Conservation (phyloP, 345 rosid genomes). For the Laguncularia racemosa region DNA sequence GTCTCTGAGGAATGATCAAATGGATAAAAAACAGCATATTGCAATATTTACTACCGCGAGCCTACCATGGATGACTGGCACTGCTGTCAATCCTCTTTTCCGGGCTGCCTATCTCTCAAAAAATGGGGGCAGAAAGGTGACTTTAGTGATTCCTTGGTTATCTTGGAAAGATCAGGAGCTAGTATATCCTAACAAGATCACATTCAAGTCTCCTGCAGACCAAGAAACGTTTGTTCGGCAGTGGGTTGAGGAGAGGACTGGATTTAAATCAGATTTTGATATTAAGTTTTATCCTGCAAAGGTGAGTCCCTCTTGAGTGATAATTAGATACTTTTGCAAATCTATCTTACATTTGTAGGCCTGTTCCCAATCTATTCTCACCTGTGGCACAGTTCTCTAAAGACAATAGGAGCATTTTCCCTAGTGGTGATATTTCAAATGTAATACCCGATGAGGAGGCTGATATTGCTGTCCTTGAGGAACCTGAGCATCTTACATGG, state of each 20-base stretch:
- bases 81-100: conserved; percentile 91
- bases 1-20: conserved; percentile 8
- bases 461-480: conserved; percentile 92
- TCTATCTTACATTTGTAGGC: not conserved
- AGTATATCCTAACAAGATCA: conserved; percentile 56
- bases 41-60: conserved; percentile 91
- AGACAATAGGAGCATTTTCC: conserved; percentile 87
- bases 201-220: conserved; percentile 56
- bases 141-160: conserved; percentile 95
- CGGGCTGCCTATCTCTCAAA: conserved; percentile 94
- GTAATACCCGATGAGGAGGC: conserved; percentile 72
- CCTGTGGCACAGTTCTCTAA: conserved; percentile 51
- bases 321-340: not conserved
- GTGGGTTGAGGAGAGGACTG: conserved; percentile 76
- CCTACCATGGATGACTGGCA: conserved; percentile 98
- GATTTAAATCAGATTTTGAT: conserved; percentile 37
- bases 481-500: conserved; percentile 99
- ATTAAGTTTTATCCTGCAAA: conserved; percentile 78
- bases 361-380: not conserved
- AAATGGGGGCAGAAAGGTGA: conserved; percentile 49
- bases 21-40: conserved; percentile 58
- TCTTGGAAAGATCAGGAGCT: conserved; percentile 60
- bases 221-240: conserved; percentile 62
- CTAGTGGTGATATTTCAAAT: conserved; percentile 79
- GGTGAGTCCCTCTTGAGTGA: conserved; percentile 26